Evolutionary conservation across 352 stramenopile species (phyloP).

Genomic region (Phytophthora capsici): DNA sequence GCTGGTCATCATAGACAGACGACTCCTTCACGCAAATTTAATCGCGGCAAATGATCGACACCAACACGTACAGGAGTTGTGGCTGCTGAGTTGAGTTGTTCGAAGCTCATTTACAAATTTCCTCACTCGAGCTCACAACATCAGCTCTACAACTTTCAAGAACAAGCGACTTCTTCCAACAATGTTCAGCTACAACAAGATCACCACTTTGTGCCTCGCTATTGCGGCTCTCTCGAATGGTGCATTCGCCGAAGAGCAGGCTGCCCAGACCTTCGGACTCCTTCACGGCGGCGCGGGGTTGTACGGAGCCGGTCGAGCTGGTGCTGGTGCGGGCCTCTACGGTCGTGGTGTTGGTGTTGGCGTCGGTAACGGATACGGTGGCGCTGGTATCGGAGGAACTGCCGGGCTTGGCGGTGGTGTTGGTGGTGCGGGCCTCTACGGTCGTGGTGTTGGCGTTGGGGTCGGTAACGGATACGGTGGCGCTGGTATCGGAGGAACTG

Average conservation of each 20-base stretch:
- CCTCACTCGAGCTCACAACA: constrained; percentile 8
- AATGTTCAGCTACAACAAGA: constrained; percentile 24
- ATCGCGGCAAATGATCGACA: no score
- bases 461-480: not conserved
- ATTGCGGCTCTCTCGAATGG: constrained; percentile 3
- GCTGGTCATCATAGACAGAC: no score
- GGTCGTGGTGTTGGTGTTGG: not conserved
- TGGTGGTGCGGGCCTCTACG: not conserved
- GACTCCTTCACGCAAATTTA: no score
- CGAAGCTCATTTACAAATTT: constrained; percentile 15
- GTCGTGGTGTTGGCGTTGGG: not conserved
- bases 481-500: not conserved
- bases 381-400: not conserved
- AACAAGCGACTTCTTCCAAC: not conserved
- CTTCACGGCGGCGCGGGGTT: not conserved
- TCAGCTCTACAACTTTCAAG: constrained; percentile 1
- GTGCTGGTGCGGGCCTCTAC: not conserved
- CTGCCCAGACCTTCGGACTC: constrained; percentile 21
- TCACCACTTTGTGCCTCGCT: constrained; percentile 19
- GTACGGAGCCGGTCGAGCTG: not conserved
- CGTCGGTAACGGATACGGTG: not conserved
- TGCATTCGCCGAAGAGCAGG: constrained; percentile 10
- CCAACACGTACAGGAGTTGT: not conserved
- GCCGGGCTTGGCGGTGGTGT: not conserved
- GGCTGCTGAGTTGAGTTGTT: not conserved